These are phyloP conservation scores for Sphaceloma murrayae DNA, from an alignment of 2,329 filamentous ascomycete genomes.

Conservation along the genomic window DNA sequence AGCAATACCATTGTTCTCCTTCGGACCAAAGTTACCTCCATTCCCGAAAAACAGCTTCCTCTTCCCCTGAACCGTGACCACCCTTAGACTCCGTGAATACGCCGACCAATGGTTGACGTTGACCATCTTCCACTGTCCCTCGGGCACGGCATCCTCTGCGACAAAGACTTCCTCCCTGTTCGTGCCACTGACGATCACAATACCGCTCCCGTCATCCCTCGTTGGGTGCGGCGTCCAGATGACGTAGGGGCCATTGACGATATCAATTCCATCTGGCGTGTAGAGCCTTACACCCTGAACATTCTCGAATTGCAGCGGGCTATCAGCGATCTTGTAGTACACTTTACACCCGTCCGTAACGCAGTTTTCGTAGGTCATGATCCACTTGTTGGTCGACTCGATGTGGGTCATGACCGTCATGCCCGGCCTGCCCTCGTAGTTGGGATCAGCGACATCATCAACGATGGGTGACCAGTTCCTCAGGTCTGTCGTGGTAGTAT, in stretches of 20 bases:
- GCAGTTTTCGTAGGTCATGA: conserved; percentile 47
- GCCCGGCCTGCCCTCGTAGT: conserved; percentile 47
- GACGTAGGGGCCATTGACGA: conserved; percentile 35
- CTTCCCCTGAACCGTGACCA: neutral
- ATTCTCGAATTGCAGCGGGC: conserved; percentile 35
- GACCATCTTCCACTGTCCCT: neutral
- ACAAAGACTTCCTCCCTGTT: neutral
- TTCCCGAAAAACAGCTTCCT: neutral
- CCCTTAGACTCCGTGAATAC: neutral
- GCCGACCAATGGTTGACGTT: neutral
- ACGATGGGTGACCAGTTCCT: conserved; percentile 43
- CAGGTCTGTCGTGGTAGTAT: conserved; percentile 45
- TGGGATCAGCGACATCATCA: conserved; percentile 45
- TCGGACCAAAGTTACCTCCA: neutral
- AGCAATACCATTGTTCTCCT: neutral
- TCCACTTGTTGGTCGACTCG: conserved; percentile 39
- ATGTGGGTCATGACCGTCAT: conserved; percentile 48
- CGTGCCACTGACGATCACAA: neutral
- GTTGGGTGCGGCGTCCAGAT: conserved; percentile 31
- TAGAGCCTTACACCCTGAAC: too few relatives aligned
- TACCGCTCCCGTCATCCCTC: neutral
- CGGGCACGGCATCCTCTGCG: neutral
- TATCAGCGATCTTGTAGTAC: conserved; percentile 37
- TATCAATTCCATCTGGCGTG: neutral
- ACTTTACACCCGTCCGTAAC: conserved; percentile 30